Evolutionary conservation across 2,329 filamentous ascomycete species (phyloP).

Genomic region (Epichloe scottii): DNA sequence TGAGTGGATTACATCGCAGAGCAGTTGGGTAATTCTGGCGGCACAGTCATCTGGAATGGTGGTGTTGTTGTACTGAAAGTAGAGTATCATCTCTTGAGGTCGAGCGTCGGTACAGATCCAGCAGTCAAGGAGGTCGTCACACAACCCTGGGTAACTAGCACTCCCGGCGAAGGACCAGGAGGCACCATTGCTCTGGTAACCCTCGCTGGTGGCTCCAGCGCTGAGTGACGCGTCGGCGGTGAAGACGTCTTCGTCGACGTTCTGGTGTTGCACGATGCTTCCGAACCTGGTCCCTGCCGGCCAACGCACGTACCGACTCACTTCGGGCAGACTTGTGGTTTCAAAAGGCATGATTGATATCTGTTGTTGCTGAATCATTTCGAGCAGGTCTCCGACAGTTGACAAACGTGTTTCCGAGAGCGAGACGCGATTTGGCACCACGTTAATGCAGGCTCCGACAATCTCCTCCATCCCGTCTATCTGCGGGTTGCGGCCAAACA

Average conservation of each 20-base stretch:
- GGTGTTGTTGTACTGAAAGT: neutral
- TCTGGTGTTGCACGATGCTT: neutral
- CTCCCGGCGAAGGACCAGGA: neutral
- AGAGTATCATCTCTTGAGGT: neutral
- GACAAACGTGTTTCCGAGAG: neutral
- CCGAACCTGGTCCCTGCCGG: neutral
- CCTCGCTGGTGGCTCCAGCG: neutral
- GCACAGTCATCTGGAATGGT: neutral
- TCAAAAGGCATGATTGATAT: neutral
- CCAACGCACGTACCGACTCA: neutral
- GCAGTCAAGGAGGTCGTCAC: neutral
- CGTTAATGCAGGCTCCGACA: neutral
- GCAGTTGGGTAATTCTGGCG: neutral
- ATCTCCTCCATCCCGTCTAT: neutral
- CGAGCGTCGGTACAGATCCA: neutral
- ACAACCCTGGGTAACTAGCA: neutral
- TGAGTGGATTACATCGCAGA: neutral
- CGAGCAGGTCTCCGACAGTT: neutral
- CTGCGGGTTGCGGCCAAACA: neutral
- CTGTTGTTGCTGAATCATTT: neutral
- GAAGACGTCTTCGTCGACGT: neutral
- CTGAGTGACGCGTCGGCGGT: neutral
- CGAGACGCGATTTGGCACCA: neutral
- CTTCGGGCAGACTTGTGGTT: neutral
- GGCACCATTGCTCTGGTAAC: neutral